Evolutionary conservation across 345 rosid species (phyloP).

Genomic region (Lepidium africanum): DNA sequence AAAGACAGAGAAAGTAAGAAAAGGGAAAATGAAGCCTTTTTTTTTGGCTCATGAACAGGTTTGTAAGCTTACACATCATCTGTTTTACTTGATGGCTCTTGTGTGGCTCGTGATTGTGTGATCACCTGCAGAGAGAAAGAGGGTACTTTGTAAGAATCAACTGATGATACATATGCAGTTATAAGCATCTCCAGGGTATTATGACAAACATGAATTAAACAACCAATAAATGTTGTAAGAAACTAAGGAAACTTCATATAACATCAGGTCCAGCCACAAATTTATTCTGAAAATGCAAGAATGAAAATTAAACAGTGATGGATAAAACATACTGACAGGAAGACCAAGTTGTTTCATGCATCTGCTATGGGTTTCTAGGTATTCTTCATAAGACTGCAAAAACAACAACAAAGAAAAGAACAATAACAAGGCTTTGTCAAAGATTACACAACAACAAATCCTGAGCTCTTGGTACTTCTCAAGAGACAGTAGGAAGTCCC

Average conservation of each 20-base stretch:
- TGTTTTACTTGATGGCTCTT: conserved; percentile 47
- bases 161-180: background rate
- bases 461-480: background rate
- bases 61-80: conserved; percentile 45
- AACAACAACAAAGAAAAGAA: conserved; percentile 1
- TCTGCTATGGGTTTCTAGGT: conserved; percentile 76
- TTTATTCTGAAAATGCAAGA: background rate
- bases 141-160: background rate
- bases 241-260: background rate
- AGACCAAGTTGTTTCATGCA: conserved; percentile 46
- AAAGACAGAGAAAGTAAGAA: background rate
- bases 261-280: background rate
- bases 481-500: background rate
- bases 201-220: conserved; percentile 1
- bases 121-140: conserved; percentile 37
- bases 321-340: conserved; percentile 53
- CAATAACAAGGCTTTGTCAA: conserved; percentile 21
- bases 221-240: background rate
- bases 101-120: conserved; percentile 33
- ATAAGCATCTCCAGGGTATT: background rate
- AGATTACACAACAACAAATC: background rate
- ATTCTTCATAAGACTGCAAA: conserved; percentile 94
- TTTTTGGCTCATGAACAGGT: background rate
- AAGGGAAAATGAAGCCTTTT: background rate
- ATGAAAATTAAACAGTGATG: background rate